Percentiles rank a stretch among this genome's conserved stretches.
Conservation (phyloP, 345 rosid genomes). For the Mangifera indica region DNA sequence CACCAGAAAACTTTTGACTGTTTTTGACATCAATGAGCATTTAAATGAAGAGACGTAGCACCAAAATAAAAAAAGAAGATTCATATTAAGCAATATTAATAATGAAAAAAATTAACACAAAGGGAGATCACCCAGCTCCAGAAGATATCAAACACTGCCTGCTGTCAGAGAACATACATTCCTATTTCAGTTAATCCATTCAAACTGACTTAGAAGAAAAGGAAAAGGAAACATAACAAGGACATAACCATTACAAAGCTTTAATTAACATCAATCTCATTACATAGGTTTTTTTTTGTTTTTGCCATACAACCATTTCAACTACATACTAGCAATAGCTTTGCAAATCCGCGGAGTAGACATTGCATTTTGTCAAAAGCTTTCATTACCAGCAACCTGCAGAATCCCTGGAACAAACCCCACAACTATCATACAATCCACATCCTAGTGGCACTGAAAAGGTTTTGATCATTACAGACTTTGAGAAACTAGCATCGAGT, state of each 20-base stretch:
- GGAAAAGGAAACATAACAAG: not conserved
- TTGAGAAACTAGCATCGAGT: not conserved
- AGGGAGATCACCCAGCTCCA: not conserved
- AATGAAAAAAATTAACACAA: not conserved
- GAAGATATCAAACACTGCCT: not conserved
- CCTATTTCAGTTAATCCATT: conserved; percentile 1
- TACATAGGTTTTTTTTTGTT: conserved; percentile 16
- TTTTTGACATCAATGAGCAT: not conserved
- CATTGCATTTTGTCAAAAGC: not conserved
- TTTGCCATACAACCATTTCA: conserved; percentile 14
- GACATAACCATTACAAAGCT: conserved; percentile 4
- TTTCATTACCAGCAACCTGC: not conserved
- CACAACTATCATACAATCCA: conserved; percentile 4
- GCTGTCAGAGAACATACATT: not conserved
- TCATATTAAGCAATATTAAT: not conserved
- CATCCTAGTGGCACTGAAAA: not conserved
- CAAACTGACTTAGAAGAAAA: not conserved
- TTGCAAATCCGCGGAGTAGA: not conserved
- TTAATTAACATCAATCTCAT: conserved; percentile 13
- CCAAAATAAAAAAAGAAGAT: too few species aligned
- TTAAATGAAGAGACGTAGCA: not conserved
- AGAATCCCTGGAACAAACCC: not conserved
- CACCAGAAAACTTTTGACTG: not conserved
- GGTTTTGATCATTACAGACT: not conserved
- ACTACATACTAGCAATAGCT: conserved; percentile 19